These are phyloP conservation scores for Orbilia ellipsospora DNA, from an alignment of 2,329 filamentous ascomycete genomes.

Conservation along the genomic window DNA sequence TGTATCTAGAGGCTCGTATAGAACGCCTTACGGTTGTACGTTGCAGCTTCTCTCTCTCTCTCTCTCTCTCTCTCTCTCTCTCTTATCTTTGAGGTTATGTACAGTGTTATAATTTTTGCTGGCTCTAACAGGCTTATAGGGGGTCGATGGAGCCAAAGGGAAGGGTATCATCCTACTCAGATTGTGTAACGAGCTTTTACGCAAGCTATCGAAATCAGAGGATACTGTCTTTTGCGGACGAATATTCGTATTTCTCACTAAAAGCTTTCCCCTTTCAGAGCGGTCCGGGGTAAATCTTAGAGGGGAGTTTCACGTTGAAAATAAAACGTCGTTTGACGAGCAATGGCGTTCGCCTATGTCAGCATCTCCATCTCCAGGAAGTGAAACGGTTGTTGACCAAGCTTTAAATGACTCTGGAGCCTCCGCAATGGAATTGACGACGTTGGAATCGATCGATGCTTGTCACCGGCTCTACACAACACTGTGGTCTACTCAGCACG, in stretches of 20 bases:
- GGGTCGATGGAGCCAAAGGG: conserved; percentile 50
- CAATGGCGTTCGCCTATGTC: conserved; percentile 62
- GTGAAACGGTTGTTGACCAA: conserved; percentile 69
- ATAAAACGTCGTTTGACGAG: conserved; percentile 83
- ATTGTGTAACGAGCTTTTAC: conserved; percentile 50
- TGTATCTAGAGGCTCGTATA: conserved; percentile 91
- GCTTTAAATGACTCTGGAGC: conserved; percentile 57
- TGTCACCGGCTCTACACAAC: conserved; percentile 81
- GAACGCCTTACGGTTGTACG: conserved; percentile 82
- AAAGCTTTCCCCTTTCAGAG: conserved; percentile 95
- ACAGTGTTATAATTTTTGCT: neutral
- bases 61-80: neutral
- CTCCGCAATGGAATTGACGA: conserved; percentile 59
- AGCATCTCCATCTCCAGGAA: conserved; percentile 51
- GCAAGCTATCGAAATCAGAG: conserved; percentile 51
- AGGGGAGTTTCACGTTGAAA: conserved; percentile 95
- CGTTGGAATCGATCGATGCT: conserved; percentile 62
- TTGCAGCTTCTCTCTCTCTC: neutral
- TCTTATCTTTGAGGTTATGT: neutral
- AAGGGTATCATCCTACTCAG: conserved; percentile 52
- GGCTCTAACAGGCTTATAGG: conserved; percentile 61
- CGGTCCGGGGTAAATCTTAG: conserved; percentile 96
- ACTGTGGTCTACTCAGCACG: conserved; percentile 93
- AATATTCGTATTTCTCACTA: conserved; percentile 98
- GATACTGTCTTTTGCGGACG: conserved; percentile 95